phyloP scores from a whole-genome alignment of 2,329 filamentous ascomycete genomes.

The Chrysosporium keratinophilum region DNA sequence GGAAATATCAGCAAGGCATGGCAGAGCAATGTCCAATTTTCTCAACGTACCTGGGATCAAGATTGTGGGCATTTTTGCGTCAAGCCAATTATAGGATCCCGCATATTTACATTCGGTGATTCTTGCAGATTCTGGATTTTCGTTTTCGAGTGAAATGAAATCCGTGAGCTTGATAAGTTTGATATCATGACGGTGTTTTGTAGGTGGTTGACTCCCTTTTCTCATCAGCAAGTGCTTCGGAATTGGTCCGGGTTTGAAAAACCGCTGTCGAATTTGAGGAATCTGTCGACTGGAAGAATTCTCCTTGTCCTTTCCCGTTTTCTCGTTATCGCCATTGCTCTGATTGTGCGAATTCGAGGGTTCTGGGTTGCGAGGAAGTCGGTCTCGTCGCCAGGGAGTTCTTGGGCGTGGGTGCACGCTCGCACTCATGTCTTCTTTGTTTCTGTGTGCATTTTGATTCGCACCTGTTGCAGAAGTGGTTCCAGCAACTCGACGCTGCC shows the following conservation, averaged over 20 bases:
- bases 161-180: neutral
- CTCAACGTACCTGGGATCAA: conserved; percentile 36
- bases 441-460: neutral
- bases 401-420: neutral
- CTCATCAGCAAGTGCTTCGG: too few relatives aligned
- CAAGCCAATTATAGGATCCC: conserved; percentile 46
- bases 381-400: neutral
- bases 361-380: neutral
- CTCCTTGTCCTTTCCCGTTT: too few relatives aligned
- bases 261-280: too few relatives aligned
- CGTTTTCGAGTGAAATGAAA: conserved; percentile 7
- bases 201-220: neutral
- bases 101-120: conserved; percentile 37
- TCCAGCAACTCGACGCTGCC: conserved; percentile 1
- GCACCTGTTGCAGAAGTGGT: conserved; percentile 1
- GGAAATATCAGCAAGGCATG: neutral
- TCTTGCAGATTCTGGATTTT: conserved; percentile 2
- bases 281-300: too few relatives aligned
- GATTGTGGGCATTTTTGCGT: conserved; percentile 30
- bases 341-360: neutral
- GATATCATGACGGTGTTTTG: too few relatives aligned
- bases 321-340: neutral
- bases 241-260: too few relatives aligned
- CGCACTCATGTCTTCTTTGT: neutral
- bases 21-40: neutral